Conservation (phyloP, 768 basidiomycete species). For the Pleurotus citrinopileatus region DNA sequence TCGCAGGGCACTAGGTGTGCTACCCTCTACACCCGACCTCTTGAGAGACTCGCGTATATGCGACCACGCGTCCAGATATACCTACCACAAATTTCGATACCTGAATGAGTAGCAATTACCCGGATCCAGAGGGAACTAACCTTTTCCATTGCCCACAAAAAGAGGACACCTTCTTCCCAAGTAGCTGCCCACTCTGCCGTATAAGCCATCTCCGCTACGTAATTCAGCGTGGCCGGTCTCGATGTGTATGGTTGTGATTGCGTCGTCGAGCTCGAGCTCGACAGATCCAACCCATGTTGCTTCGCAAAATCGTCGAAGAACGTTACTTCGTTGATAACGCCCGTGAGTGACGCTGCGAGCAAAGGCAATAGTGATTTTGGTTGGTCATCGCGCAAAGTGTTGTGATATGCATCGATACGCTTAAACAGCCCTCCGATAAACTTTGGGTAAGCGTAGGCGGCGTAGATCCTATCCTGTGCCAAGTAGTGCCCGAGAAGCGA, state of each 20-base stretch:
- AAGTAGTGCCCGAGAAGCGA: slow-evolving; percentile 59
- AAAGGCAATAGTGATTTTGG: slow-evolving; percentile 32
- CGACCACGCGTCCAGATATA: slow-evolving; percentile 71
- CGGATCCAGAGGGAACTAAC: slow-evolving; percentile 30
- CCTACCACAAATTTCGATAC: slow-evolving; percentile 30
- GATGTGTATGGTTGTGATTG: slow-evolving; percentile 62
- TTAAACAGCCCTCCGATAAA: slow-evolving; percentile 67
- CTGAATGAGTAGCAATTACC: neutral
- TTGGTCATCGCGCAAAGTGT: slow-evolving; percentile 42
- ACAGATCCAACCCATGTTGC: slow-evolving; percentile 42
- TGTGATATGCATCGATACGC: slow-evolving; percentile 48
- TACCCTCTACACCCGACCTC: neutral
- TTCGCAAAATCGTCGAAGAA: slow-evolving; percentile 59
- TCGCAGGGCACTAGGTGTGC: slow-evolving; percentile 28
- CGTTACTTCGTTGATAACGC: slow-evolving; percentile 51
- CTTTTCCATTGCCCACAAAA: slow-evolving; percentile 81
- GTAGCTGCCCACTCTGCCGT: slow-evolving; percentile 38
- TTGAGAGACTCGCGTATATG: slow-evolving; percentile 31
- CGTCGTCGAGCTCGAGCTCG: slow-evolving; percentile 48
- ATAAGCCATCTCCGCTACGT: slow-evolving; percentile 69
- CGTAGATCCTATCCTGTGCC: slow-evolving; percentile 73
- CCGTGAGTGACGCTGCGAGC: slow-evolving; percentile 38
- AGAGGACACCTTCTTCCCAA: slow-evolving; percentile 63
- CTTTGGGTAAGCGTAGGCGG: slow-evolving; percentile 69
- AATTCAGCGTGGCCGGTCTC: slow-evolving; percentile 61